Evolutionary conservation across 192 early-diverging fungal genomes (phyloP), one percentile per base, ranked within the genome.

Genomic region (Gaertneriomyces sp.): DNA sequence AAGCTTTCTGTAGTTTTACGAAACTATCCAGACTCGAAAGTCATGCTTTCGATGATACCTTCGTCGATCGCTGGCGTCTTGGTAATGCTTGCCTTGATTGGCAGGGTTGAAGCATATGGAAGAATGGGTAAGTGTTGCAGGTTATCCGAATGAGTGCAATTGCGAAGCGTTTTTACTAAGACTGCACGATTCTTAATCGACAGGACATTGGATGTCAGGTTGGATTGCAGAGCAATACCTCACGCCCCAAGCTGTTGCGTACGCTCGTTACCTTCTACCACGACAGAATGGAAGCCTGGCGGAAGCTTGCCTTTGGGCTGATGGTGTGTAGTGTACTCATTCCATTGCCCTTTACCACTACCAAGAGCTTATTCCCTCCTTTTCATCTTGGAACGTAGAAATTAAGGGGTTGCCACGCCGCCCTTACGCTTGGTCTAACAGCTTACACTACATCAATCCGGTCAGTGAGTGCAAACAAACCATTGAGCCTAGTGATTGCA

Each of bases 191-290:
- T 33, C 2, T 33, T 33, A 33, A 14, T 56, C 41, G 25, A 61
- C 43, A 44, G 73, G 73, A 6, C 73, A 75, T 42, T 65, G 61
- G 51, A 41, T 75, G 10, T 51, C 57, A 45, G 73, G 73, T 4
- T 9, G 42, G 45, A 49, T 75, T 45, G 73, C 73, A 6, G 61
- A 66, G 46, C 17, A 58, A 1, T 59, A 65, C 0, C 55, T 75
- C n/a, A 56, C 68, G 2, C 19, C 57, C 3, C 39, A 52, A 14
- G 73, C 64, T 25, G 44, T 45, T 9, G 54, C 17, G 10, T 61
- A 63, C 20, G 64, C 58, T 9, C 42, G 52, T 5, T 17, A 40
- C 7, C n/a, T 75, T 6, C 43, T 75, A 3, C 68, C 73, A 0
- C 19, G 65, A 14, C 42, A 55, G 38, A 50, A 60, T 8, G 73